A percentile compares a stretch with the other conserved stretches of the same genome.
Conservation (phyloP, 176 grass and related monocot genomes). For the Urochloa ruziziensis region DNA sequence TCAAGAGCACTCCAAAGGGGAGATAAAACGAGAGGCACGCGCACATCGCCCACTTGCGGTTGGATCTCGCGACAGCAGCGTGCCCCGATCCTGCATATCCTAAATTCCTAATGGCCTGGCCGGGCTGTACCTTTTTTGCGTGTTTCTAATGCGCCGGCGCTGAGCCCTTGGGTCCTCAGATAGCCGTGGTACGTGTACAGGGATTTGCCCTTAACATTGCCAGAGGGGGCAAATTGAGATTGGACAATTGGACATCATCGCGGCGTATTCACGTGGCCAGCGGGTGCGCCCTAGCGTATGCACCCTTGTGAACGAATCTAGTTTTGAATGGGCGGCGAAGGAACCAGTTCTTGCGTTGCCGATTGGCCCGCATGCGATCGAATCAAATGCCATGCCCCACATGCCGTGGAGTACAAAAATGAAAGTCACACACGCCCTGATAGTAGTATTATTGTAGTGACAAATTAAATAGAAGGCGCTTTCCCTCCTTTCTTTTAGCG, state of each 20-base stretch:
- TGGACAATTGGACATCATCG: background rate
- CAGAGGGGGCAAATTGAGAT: background rate
- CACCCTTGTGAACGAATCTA: background rate
- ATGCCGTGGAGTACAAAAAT: background rate
- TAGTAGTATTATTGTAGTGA: background rate
- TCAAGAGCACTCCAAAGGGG: background rate
- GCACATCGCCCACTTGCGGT: background rate
- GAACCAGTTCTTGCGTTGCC: background rate
- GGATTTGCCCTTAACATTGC: background rate
- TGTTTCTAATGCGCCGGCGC: background rate
- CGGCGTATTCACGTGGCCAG: background rate
- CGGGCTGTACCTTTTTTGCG: background rate
- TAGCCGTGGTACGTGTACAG: background rate
- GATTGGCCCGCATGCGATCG: background rate
- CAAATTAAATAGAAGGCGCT: background rate
- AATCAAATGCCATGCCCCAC: background rate
- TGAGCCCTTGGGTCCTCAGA: background rate
- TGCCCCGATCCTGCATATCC: background rate
- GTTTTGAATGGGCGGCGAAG: background rate
- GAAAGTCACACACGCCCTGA: background rate
- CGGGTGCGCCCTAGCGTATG: background rate
- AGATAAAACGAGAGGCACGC: background rate
- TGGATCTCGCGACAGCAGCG: constrained; percentile 2
- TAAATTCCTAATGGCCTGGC: no score
- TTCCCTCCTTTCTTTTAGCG: constrained; percentile 4